These are phyloP conservation scores for Curvularia eragrostidis DNA, from an alignment of 2,329 filamentous ascomycete genomes.

Conservation along the genomic window DNA sequence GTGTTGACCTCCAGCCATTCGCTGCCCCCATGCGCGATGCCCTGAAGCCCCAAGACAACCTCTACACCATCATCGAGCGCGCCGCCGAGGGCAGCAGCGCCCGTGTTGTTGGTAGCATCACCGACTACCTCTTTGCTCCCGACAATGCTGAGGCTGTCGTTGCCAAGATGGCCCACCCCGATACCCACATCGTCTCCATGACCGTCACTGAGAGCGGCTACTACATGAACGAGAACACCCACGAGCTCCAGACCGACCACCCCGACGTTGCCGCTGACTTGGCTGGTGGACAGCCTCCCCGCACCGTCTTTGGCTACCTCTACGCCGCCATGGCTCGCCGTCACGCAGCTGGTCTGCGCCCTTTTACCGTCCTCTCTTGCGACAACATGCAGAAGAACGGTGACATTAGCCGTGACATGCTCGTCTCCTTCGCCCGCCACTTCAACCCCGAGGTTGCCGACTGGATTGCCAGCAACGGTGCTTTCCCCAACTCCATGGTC, in stretches of 20 bases:
- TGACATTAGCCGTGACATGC: conserved; percentile 37
- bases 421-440: conserved; percentile 33
- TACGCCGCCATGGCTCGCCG: conserved; percentile 35
- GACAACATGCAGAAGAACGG: conserved; percentile 44
- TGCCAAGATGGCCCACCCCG: conserved; percentile 39
- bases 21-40: conserved; percentile 37
- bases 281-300: conserved; percentile 29
- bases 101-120: conserved; percentile 36
- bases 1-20: conserved; percentile 38
- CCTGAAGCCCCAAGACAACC: conserved; percentile 33
- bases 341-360: conserved; percentile 34
- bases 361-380: conserved; percentile 41
- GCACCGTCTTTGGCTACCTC: conserved; percentile 39
- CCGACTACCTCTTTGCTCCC: conserved; percentile 40
- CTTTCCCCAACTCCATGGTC: conserved; percentile 43
- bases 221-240: conserved; percentile 42
- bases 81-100: conserved; percentile 31
- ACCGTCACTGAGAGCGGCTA: conserved; percentile 42
- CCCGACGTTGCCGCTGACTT: conserved; percentile 37
- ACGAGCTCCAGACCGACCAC: conserved; percentile 35
- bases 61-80: conserved; percentile 40
- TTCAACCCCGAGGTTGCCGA: conserved; percentile 33
- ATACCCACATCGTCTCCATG: conserved; percentile 42
- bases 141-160: conserved; percentile 39
- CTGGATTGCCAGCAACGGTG: conserved; percentile 38